Evolutionary conservation across 1,284 basidiomycete genomes (phyloP).

Genomic region (Sphaerobolus stellatus): DNA sequence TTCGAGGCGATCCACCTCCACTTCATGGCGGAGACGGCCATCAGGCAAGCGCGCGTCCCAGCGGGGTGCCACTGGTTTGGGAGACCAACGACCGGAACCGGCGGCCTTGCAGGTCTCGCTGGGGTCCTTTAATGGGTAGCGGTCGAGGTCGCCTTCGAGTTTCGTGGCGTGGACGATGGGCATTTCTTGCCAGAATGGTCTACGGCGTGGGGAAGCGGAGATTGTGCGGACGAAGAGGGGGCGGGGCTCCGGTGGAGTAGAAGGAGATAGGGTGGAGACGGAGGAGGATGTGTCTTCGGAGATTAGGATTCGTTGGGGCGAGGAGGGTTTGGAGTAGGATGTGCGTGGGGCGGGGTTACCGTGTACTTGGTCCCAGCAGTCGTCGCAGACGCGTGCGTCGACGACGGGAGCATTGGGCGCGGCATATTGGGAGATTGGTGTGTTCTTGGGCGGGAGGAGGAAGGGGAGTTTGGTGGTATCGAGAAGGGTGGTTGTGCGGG

Average conservation of each 20-base stretch:
- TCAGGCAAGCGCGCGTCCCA: constrained; percentile 58
- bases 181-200: constrained; percentile 33
- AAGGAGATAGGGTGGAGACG: constrained; percentile 5
- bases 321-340: constrained; percentile 30
- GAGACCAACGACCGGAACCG: constrained; percentile 74
- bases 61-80: constrained; percentile 45
- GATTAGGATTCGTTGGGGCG: constrained; percentile 34
- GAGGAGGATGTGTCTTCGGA: constrained; percentile 20
- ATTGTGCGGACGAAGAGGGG: constrained; percentile 30
- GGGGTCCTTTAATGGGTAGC: constrained; percentile 65
- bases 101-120: constrained; percentile 69
- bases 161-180: constrained; percentile 55
- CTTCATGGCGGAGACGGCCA: constrained; percentile 60
- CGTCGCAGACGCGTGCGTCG: constrained; percentile 62
- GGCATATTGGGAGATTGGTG: constrained; percentile 55
- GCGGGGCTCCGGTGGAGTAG: constrained; percentile 25
- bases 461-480: constrained; percentile 68
- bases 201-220: constrained; percentile 23
- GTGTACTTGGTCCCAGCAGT: constrained; percentile 70
- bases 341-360: constrained; percentile 49
- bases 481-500: constrained; percentile 55
- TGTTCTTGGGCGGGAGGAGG: constrained; percentile 62
- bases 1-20: constrained; percentile 65
- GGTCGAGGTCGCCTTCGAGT: constrained; percentile 25
- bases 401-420: constrained; percentile 54